Conservation (phyloP, 306 rosid genomes). For the Casuarina cunninghamiana region DNA sequence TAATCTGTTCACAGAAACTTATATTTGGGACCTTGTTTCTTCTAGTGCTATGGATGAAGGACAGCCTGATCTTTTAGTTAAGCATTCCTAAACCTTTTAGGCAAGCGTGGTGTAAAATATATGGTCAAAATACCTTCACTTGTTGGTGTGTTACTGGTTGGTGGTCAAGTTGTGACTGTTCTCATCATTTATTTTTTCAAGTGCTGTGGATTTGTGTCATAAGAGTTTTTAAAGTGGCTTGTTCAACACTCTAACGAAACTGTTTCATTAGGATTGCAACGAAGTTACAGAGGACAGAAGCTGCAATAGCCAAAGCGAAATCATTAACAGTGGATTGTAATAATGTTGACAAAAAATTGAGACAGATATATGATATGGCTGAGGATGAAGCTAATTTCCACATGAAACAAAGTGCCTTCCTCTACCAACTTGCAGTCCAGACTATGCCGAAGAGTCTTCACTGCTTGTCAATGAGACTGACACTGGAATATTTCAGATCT, state of each 20-base stretch:
- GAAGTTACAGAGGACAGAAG: slow-evolving; percentile 64
- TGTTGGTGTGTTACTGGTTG: not conserved
- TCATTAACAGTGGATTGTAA: slow-evolving; percentile 70
- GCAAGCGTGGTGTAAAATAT: not conserved
- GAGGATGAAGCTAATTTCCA: slow-evolving; percentile 98
- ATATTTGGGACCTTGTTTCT: not conserved
- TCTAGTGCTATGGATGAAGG: not conserved
- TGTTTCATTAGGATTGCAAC: slow-evolving; percentile 61
- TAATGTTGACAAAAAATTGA: slow-evolving; percentile 95
- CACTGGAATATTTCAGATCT: slow-evolving; percentile 85
- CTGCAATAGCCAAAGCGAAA: slow-evolving; percentile 65
- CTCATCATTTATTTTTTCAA: slow-evolving; percentile 3
- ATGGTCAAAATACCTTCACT: not conserved
- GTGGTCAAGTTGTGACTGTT: not conserved
- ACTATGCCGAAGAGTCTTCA: slow-evolving; percentile 96
- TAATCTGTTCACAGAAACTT: not conserved
- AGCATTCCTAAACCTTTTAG: not conserved
- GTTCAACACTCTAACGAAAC: slow-evolving; percentile 22
- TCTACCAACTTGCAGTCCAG: slow-evolving; percentile 90
- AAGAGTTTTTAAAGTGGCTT: slow-evolving; percentile 14
- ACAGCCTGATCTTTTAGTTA: not conserved
- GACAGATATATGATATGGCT: slow-evolving; percentile 88
- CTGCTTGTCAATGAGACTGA: slow-evolving; percentile 89
- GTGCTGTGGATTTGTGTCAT: slow-evolving; percentile 12
- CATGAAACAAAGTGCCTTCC: slow-evolving; percentile 95